Evolutionary conservation across 768 basidiomycete species (phyloP).

Genomic region (Tulasnella sp.): DNA sequence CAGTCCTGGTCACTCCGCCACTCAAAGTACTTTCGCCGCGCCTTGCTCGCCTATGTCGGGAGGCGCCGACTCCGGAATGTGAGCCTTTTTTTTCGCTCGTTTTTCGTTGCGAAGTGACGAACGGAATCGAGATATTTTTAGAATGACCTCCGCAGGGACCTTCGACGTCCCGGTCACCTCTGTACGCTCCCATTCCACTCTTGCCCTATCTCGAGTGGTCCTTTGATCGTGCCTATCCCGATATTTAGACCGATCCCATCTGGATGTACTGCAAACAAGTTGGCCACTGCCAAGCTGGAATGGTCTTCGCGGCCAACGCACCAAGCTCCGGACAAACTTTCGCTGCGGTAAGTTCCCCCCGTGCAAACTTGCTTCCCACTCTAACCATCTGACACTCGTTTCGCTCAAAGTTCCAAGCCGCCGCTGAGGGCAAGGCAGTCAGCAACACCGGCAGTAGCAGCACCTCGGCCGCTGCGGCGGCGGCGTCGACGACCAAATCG

Average conservation of each 20-base stretch:
- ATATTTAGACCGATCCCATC: slow-evolving; percentile 44
- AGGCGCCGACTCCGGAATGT: slow-evolving; percentile 28
- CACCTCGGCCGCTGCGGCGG: background rate
- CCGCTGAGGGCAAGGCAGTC: background rate
- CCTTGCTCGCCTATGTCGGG: slow-evolving; percentile 9
- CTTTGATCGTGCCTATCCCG: background rate
- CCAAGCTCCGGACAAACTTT: slow-evolving; percentile 28
- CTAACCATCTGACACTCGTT: background rate
- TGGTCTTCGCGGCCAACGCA: slow-evolving; percentile 31
- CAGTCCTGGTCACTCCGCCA: background rate
- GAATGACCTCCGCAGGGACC: background rate
- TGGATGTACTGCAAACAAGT: slow-evolving; percentile 48
- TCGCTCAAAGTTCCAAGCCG: background rate
- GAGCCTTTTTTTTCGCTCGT: no score
- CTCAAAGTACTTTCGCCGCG: background rate
- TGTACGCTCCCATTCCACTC: background rate
- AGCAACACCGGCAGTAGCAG: background rate
- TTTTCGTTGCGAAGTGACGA: background rate
- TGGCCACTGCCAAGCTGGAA: slow-evolving; percentile 29
- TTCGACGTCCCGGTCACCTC: slow-evolving; percentile 27
- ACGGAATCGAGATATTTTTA: background rate
- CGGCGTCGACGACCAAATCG: background rate
- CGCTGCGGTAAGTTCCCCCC: slow-evolving; percentile 18
- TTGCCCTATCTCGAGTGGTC: background rate
- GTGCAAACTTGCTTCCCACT: background rate